Evolutionary conservation across 305 asterid genomes (phyloP), one percentile per base, ranked within the genome.

Genomic region (Ilex paraguariensis): DNA sequence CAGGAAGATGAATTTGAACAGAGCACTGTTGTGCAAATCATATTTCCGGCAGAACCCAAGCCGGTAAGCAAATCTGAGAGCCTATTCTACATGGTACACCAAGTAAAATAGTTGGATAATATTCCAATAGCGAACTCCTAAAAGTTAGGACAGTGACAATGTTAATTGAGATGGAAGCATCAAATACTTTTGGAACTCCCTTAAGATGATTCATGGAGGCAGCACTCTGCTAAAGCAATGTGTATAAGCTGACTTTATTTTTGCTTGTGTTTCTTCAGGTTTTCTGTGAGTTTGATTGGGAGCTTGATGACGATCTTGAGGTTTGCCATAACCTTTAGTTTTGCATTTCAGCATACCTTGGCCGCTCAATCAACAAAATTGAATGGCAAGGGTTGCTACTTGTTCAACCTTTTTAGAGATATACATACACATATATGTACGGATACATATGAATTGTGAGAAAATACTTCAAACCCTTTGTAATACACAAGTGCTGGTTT

Each of bases 281-380:
- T 69, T 77, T 89, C 72, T 81, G 95, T 45, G 91, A 82, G 77
- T 92, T 79, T 72, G 98, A 92, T 72, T 92, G 98, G 98, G 97
- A 89, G 57, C 58, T 92, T 15, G 95, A 92, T 82, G 96, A 21
- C 28, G 28, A 92, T 60, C 74, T 83, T 61, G 91, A 84, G 93
- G 96, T 92, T 77, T 61, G 72, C 72, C 44, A 52, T 46, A 11
- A 10, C 13, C 15, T 46, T 46, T 46, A 6, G 6, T 36, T 36
- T 36, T 8, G 7, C 42, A 8, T 4, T 36, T 36, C 9, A 36
- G 42, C 9, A 8, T 36, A 8, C 42, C 42, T 36, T 36, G 42
- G 42, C 9, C 42, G 42, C 9, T 8, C 42, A 36, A 36, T 36
- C 42, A 36, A 36, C 42, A 36, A 36, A 36, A 36, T 36, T 36